These are phyloP conservation scores for Salvia sclarea DNA, from an alignment of 305 asterid genomes.

Conservation along the genomic window DNA sequence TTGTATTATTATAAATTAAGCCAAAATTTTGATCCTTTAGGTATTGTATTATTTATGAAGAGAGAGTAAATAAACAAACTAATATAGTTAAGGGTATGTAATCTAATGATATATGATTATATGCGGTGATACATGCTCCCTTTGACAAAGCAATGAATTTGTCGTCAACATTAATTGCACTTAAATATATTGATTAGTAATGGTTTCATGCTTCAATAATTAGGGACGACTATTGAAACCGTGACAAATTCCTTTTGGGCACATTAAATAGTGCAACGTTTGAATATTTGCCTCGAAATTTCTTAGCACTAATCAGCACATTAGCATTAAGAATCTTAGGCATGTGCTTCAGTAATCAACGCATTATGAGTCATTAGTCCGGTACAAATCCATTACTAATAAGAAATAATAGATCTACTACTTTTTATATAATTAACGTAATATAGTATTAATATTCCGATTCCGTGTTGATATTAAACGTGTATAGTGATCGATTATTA, in stretches of 20 bases:
- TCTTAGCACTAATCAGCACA: constrained; percentile 18
- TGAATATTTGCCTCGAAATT: constrained; percentile 16
- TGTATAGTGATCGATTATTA: not conserved
- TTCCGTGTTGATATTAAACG: not conserved
- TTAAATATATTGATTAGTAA: not conserved
- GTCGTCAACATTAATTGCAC: constrained; percentile 17
- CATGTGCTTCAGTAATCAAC: constrained; percentile 27
- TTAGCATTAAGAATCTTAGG: constrained; percentile 15
- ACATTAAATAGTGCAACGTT: constrained; percentile 2
- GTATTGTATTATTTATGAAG: too few relatives aligned
- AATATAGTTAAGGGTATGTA: too few relatives aligned
- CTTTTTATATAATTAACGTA: not conserved
- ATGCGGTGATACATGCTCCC: not conserved
- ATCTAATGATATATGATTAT: too few relatives aligned
- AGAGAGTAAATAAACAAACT: too few relatives aligned
- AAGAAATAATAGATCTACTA: not conserved
- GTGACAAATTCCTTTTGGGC: not conserved
- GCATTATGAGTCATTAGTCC: not conserved
- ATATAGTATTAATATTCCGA: not conserved
- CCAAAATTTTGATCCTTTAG: too few relatives aligned
- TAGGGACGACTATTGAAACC: constrained; percentile 17
- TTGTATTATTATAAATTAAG: too few relatives aligned
- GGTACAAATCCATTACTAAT: constrained; percentile 10
- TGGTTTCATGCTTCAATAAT: constrained; percentile 18
- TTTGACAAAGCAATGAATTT: not conserved